Evolutionary conservation across 176 grass and related monocot genomes (phyloP), one percentile per base, ranked within the genome.

Genomic region (Oryza officinalis): DNA sequence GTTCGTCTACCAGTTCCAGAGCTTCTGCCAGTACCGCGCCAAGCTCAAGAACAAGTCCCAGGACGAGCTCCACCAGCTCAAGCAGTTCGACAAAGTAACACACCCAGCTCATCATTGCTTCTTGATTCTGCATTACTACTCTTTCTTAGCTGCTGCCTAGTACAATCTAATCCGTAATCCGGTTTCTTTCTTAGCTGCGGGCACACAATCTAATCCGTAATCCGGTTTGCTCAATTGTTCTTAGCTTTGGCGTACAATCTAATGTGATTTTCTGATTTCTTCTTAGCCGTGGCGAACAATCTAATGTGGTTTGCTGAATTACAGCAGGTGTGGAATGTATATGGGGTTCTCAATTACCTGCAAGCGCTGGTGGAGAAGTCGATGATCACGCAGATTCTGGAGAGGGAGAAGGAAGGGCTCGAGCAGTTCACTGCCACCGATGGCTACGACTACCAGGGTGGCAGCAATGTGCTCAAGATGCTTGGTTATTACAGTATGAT

Each of bases 401-500:
- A 94, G 85, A 93, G 93, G 79, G 93, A 96, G 81, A 98, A 99
- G 83, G 96, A 92, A 35, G 96, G 93, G 3, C 86, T 99, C 22
- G 96, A 99, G 74, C 89, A 94, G 90, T 99, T 99, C 81, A 92
- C 96, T 1, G 87, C 89, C 49, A 94, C 87, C 0, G 93, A 99
- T 2, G 96, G 96, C 1, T 99, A 99, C 8, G 96, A 99, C 75
- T 99, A 99, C 60, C 65, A 99, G 30, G 96, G 93, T 10, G 93
- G 96, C 5, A 99, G 96, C 80, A 99, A 99, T 50, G 96, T 99
- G 65, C 82, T 99, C 17, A 99, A 99, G 92, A 88, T 99, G 86
- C 86, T 99, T 44, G 96, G 96, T 52, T 99, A 99, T 65, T 99
- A 99, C 87, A 96, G 96, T 86, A 99, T 99, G 96, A 90, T 99